Conservation (phyloP, 2,329 filamentous ascomycete genomes). For the Phialocephala sp. region DNA sequence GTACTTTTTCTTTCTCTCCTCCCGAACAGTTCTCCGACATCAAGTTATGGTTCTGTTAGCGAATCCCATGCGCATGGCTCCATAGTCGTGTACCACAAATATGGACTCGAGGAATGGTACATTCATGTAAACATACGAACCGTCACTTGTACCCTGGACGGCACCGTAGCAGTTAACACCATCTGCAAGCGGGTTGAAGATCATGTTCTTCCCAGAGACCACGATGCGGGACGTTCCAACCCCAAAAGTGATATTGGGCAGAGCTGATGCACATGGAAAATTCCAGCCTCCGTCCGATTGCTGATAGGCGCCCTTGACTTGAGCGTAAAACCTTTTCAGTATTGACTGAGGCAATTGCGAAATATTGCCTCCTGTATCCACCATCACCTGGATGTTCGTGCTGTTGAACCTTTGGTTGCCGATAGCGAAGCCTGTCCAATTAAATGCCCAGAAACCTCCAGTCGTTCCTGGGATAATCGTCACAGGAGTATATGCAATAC, state of each 20-base stretch:
- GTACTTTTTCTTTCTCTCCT: neutral
- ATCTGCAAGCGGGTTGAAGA: constrained; percentile 37
- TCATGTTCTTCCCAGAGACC: constrained; percentile 44
- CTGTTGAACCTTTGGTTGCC: constrained; percentile 55
- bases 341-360: constrained; percentile 42
- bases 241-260: constrained; percentile 44
- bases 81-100: constrained; percentile 37
- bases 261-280: constrained; percentile 41
- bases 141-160: constrained; percentile 30
- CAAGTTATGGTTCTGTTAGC: constrained; percentile 21
- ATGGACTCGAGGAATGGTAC: constrained; percentile 30
- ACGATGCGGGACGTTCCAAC: constrained; percentile 39
- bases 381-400: constrained; percentile 38
- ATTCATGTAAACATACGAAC: constrained; percentile 25
- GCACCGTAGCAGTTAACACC: constrained; percentile 33
- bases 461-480: constrained; percentile 46
- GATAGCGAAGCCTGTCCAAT: constrained; percentile 53
- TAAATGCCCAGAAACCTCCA: constrained; percentile 60
- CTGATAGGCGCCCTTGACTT: constrained; percentile 40
- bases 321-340: constrained; percentile 43
- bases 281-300: constrained; percentile 39
- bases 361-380: constrained; percentile 47
- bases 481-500: constrained; percentile 54
- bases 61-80: constrained; percentile 31
- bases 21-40: neutral